Conservation (phyloP, 176 grass and related monocot genomes). For the Sorghum bicolor region Sorghum_bicolor_NCBIv3 NC_012873.2:445001-445500, state of each 20-base stretch:
- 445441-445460: neutral
- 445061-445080: neutral
- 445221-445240: no score
- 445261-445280: neutral
- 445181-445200: neutral
- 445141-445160: neutral
- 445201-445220: no score
- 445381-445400: neutral
- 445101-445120: neutral
- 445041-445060: neutral
- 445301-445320: neutral
- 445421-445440: no score
- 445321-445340: neutral
- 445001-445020: neutral
- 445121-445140: neutral
- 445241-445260: no score
- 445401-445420: neutral
- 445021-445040: neutral
- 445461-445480: neutral
- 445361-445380: neutral
- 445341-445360: no score
- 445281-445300: neutral
- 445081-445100: neutral
- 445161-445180: neutral
- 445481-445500: neutral